A percentile compares a stretch with the other conserved stretches of the same genome.
These are phyloP conservation scores for Didymosphaeria variabile DNA, from an alignment of 2,329 filamentous ascomycete genomes.

Conservation along the genomic window DNA sequence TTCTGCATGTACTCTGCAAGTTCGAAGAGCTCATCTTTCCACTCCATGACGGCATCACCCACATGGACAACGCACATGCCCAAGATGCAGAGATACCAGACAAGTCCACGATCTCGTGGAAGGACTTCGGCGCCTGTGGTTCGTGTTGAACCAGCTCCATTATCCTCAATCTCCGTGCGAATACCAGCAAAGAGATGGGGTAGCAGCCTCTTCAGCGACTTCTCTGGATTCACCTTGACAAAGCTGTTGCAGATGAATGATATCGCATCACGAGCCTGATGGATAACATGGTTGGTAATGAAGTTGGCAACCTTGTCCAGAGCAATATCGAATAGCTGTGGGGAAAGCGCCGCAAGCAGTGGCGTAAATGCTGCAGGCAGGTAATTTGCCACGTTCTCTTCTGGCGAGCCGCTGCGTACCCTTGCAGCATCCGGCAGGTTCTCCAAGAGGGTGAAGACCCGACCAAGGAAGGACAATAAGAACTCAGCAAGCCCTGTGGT, in stretches of 20 bases:
- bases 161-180: slow-evolving; percentile 95
- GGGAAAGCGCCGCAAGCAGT: slow-evolving; percentile 87
- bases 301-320: slow-evolving; percentile 93
- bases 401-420: slow-evolving; percentile 87
- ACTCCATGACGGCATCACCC: slow-evolving; percentile 85
- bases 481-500: slow-evolving; percentile 96
- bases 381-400: slow-evolving; percentile 97
- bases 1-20: slow-evolving; percentile 97
- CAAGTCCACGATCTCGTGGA: slow-evolving; percentile 87
- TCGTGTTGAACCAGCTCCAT: slow-evolving; percentile 91
- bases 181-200: slow-evolving; percentile 92
- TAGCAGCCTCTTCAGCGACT: slow-evolving; percentile 88
- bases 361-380: slow-evolving; percentile 91
- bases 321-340: slow-evolving; percentile 90
- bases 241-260: slow-evolving; percentile 97
- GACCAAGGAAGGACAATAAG: slow-evolving; percentile 85
- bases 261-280: slow-evolving; percentile 97
- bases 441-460: slow-evolving; percentile 93
- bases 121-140: slow-evolving; percentile 94
- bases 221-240: slow-evolving; percentile 94
- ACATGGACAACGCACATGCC: slow-evolving; percentile 99
- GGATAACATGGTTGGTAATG: slow-evolving; percentile 91
- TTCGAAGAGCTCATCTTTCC: slow-evolving; percentile 87
- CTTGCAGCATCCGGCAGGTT: slow-evolving; percentile 92
- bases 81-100: slow-evolving; percentile 97